These are phyloP conservation scores for Hibiscus tridactylites DNA, from an alignment of 345 rosid species.

Conservation along the genomic window DNA sequence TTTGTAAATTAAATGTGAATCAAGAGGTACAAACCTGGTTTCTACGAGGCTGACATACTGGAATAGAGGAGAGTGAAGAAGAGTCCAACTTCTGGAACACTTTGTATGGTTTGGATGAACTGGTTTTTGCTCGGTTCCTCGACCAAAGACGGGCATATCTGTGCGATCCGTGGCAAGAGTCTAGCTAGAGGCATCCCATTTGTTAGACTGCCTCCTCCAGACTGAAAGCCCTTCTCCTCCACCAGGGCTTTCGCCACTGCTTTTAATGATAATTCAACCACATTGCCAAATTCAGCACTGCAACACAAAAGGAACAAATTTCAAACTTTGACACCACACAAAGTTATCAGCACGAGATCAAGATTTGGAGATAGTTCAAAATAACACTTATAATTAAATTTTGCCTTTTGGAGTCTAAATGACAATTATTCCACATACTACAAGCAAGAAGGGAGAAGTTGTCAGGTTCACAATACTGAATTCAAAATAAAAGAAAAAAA, in stretches of 20 bases:
- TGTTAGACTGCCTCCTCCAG: slow-evolving; percentile 28
- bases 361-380: not conserved
- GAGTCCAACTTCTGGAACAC: slow-evolving; percentile 59
- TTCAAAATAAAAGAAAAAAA: not conserved
- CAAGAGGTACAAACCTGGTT: slow-evolving; percentile 14
- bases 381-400: not conserved
- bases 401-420: not conserved
- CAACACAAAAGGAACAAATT: slow-evolving; percentile 6
- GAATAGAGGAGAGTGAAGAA: slow-evolving; percentile 85
- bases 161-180: slow-evolving; percentile 69
- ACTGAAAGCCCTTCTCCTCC: slow-evolving; percentile 46
- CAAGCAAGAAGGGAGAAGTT: not conserved
- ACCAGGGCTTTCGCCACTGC: slow-evolving; percentile 41
- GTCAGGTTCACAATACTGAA: not conserved
- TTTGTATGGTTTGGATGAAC: slow-evolving; percentile 43
- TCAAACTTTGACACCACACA: not conserved
- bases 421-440: not conserved
- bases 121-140: slow-evolving; percentile 57
- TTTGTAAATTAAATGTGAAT: slow-evolving; percentile 12
- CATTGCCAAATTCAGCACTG: slow-evolving; percentile 66
- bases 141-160: slow-evolving; percentile 38
- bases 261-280: slow-evolving; percentile 56
- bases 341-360: not conserved
- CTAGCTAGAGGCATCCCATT: slow-evolving; percentile 66
- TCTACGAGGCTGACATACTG: slow-evolving; percentile 42